These are phyloP conservation scores for Debaryomyces fabryi DNA, from an alignment of 1,139 yeast species.

Conservation along the genomic window DNA sequence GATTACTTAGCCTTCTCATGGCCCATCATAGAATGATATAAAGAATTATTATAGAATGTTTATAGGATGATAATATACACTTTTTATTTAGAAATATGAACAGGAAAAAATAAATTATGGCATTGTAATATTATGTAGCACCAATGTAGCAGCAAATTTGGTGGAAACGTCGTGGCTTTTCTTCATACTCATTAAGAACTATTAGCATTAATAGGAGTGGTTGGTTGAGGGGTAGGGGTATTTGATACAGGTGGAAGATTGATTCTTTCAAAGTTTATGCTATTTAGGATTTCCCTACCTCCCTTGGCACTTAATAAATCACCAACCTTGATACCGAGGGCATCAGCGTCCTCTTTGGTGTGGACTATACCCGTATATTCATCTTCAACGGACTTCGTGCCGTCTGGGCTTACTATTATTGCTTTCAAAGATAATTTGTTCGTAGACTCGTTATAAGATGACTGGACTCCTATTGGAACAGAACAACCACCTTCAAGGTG, in stretches of 20 bases:
- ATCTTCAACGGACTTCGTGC: slow-evolving; percentile 65
- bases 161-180: neutral
- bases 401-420: slow-evolving; percentile 85
- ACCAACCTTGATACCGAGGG: slow-evolving; percentile 73
- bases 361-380: slow-evolving; percentile 36
- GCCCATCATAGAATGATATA: neutral
- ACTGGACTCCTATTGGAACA: slow-evolving; percentile 90
- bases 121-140: neutral
- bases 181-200: slow-evolving; percentile 1
- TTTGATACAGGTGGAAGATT: slow-evolving; percentile 35
- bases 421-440: slow-evolving; percentile 58
- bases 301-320: slow-evolving; percentile 68
- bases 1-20: neutral
- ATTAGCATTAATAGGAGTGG: neutral
- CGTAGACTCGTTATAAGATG: slow-evolving; percentile 52
- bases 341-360: slow-evolving; percentile 63
- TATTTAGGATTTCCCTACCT: slow-evolving; percentile 80
- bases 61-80: slow-evolving; percentile 4
- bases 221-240: neutral
- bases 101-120: slow-evolving; percentile 1
- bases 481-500: slow-evolving; percentile 96
- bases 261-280: slow-evolving; percentile 71
- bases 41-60: neutral
- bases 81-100: neutral
- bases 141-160: neutral